These are phyloP conservation scores for Collybia mongolica DNA, from an alignment of 768 basidiomycete species.

Conservation along the genomic window DNA sequence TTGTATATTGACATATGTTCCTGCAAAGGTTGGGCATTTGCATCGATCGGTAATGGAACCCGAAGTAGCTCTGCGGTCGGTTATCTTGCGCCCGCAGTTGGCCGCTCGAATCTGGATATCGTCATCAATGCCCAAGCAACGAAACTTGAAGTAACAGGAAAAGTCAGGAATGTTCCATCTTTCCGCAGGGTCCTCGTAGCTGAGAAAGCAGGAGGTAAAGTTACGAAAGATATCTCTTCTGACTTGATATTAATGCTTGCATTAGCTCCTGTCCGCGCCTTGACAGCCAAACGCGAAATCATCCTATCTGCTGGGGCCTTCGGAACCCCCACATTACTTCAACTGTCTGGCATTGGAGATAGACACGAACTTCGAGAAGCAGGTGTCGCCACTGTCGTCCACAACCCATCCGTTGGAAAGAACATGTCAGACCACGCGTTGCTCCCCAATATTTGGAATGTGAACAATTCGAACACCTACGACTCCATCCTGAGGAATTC, in stretches of 20 bases:
- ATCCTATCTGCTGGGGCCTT: slow-evolving; percentile 36
- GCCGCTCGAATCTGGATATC: slow-evolving; percentile 29
- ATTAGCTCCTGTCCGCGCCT: neutral
- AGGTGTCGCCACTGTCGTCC: slow-evolving; percentile 22
- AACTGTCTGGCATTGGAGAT: slow-evolving; percentile 33
- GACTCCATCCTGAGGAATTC: slow-evolving; percentile 23
- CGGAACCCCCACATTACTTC: slow-evolving; percentile 31
- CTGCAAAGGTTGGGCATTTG: slow-evolving; percentile 26
- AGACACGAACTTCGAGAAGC: slow-evolving; percentile 17
- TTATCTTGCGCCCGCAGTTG: slow-evolving; percentile 27
- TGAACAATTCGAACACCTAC: slow-evolving; percentile 22
- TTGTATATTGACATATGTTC: neutral
- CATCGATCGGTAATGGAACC: slow-evolving; percentile 27
- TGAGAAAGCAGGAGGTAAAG: slow-evolving; percentile 5
- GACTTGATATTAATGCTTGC: neutral
- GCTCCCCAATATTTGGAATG: slow-evolving; percentile 18
- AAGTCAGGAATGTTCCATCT: neutral
- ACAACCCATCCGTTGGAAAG: slow-evolving; percentile 34
- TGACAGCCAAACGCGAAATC: slow-evolving; percentile 30
- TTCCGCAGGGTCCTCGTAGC: slow-evolving; percentile 7
- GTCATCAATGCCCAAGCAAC: slow-evolving; percentile 9
- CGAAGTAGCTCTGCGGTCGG: slow-evolving; percentile 36
- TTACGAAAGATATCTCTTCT: neutral
- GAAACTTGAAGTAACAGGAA: slow-evolving; percentile 2
- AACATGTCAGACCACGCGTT: slow-evolving; percentile 32